Percentiles rank a stretch among this genome's conserved stretches.
Conservation (phyloP, 225 moss, liverwort and hornwort species). For the Bryum argenteum region DNA sequence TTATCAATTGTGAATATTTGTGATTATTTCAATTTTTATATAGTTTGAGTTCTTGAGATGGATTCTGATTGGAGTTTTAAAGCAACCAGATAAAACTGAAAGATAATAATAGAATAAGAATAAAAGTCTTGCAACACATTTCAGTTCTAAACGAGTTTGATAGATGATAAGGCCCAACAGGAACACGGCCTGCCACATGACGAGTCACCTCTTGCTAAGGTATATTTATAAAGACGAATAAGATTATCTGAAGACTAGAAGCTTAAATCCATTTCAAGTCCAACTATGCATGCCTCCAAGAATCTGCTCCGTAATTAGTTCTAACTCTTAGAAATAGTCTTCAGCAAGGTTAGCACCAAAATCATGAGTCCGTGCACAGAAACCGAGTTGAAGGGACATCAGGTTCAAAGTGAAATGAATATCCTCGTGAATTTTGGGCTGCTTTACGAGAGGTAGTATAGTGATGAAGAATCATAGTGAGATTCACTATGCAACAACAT, state of each 20-base stretch:
- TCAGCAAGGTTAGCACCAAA: background rate
- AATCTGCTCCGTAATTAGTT: no score
- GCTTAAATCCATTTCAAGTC: background rate
- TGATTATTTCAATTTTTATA: no score
- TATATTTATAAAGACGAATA: slow-evolving; percentile 12
- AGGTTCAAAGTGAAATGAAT: slow-evolving; percentile 14
- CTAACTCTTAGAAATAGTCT: slow-evolving; percentile 7
- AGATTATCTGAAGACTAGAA: background rate
- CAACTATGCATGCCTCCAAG: background rate
- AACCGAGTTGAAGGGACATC: slow-evolving; percentile 3
- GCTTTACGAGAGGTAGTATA: background rate
- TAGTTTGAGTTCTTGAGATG: no score
- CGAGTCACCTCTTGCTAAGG: background rate
- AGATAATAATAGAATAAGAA: no score
- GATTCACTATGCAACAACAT: no score
- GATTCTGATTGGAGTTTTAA: no score
- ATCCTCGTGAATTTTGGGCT: slow-evolving; percentile 15
- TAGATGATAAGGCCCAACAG: background rate
- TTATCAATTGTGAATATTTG: no score
- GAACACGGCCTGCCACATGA: no score
- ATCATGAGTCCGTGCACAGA: background rate
- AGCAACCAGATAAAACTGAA: no score
- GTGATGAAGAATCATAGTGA: slow-evolving; percentile 39
- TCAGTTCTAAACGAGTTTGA: background rate
- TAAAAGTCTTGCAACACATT: no score